These are phyloP conservation scores for Suillus ampliporus DNA, from an alignment of 768 basidiomycete genomes.

Conservation along the genomic window DNA sequence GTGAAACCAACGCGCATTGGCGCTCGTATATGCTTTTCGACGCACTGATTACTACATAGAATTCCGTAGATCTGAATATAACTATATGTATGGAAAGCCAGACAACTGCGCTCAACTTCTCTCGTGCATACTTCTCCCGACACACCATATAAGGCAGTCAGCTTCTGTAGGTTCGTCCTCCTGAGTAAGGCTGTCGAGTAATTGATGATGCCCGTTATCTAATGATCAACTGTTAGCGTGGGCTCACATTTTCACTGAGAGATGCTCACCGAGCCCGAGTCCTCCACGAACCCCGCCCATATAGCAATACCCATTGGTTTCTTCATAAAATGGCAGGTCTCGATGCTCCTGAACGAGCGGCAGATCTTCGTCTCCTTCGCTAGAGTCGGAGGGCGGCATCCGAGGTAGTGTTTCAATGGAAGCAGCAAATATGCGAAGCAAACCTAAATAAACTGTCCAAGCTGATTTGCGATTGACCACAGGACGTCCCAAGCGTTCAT, in stretches of 20 bases:
- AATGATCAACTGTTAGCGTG: neutral
- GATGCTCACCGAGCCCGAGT: neutral
- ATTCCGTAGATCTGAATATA: too few species aligned
- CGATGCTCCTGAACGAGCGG: neutral
- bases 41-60: too few species aligned
- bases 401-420: neutral
- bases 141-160: neutral
- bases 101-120: neutral
- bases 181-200: neutral
- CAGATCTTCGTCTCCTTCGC: neutral
- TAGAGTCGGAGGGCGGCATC: neutral
- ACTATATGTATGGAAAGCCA: neutral
- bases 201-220: neutral
- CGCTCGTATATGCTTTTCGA: too few species aligned
- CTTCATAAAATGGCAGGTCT: slow-evolving; percentile 2
- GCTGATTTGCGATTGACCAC: neutral
- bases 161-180: neutral
- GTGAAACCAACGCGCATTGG: too few species aligned
- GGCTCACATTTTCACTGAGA: too few species aligned
- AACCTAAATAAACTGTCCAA: neutral
- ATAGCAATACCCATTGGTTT: neutral
- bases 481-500: neutral
- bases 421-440: neutral
- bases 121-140: neutral
- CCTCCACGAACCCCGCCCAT: neutral